These are phyloP conservation scores for Podaxis rugospora DNA, from an alignment of 768 basidiomycete genomes.

Conservation along the genomic window DNA sequence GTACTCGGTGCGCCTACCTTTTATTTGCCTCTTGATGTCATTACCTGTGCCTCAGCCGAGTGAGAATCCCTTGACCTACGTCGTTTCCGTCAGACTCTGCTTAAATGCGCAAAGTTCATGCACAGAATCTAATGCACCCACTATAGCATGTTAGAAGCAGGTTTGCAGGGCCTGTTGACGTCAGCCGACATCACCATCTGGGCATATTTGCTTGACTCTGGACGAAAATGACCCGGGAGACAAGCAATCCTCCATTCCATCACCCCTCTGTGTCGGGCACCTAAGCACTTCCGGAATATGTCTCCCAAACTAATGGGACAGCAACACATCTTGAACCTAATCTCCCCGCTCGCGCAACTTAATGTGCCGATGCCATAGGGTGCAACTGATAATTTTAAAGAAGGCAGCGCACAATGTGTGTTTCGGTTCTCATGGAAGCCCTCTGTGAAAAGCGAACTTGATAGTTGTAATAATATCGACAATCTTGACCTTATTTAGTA, in stretches of 20 bases:
- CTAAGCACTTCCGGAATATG: constrained; percentile 11
- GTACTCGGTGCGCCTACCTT: neutral
- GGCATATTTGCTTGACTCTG: neutral
- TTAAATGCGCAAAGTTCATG: no score
- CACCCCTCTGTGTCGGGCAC: constrained; percentile 10
- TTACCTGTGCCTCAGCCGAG: no score
- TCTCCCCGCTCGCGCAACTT: constrained; percentile 27
- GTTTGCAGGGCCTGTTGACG: neutral
- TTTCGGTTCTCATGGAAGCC: neutral
- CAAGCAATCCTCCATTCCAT: constrained; percentile 14
- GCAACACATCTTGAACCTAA: constrained; percentile 30
- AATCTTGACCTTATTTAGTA: constrained; percentile 3
- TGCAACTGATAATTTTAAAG: neutral
- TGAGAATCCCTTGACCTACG: no score
- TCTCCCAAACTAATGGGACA: constrained; percentile 17
- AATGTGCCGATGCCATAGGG: neutral
- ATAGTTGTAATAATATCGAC: neutral
- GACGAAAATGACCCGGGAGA: neutral
- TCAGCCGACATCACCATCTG: neutral
- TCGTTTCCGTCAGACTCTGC: no score
- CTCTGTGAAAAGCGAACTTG: neutral
- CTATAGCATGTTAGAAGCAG: neutral
- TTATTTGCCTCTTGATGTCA: neutral
- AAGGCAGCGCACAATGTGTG: neutral
- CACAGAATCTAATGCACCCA: neutral